Evolutionary conservation across 176 grass and related monocot species (phyloP).

Genomic region (Microstegium vimineum): DNA sequence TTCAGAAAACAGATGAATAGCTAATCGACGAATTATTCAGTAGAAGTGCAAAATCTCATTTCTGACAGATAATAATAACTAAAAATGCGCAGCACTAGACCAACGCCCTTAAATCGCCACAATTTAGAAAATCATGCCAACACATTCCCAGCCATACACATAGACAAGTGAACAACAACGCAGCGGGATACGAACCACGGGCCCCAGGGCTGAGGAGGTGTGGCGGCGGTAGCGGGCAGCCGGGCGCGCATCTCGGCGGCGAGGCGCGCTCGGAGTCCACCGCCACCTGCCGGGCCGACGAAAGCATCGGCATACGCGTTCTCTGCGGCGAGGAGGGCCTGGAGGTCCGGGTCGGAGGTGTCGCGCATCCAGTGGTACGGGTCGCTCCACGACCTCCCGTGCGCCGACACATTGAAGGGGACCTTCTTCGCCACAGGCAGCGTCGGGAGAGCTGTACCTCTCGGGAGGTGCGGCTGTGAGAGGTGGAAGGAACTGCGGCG

Average conservation of each 20-base stretch:
- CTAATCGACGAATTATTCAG: neutral
- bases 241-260: conserved; percentile 70
- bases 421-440: conserved; percentile 66
- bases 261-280: conserved; percentile 49
- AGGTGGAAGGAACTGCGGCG: neutral
- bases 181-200: conserved; percentile 47
- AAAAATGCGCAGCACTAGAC: neutral
- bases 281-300: conserved; percentile 46
- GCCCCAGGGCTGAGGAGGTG: conserved; percentile 76
- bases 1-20: neutral
- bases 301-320: conserved; percentile 73
- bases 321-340: conserved; percentile 53
- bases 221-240: conserved; percentile 45
- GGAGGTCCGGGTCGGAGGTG: conserved; percentile 62
- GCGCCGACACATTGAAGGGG: conserved; percentile 62
- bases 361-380: conserved; percentile 88
- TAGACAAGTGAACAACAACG: neutral
- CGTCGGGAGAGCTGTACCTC: neutral
- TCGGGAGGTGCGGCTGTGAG: neutral
- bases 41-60: neutral
- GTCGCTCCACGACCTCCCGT: conserved; percentile 79
- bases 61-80: neutral
- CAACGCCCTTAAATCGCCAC: neutral
- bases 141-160: neutral
- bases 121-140: neutral